Conservation (phyloP, 2,329 filamentous ascomycete species). For the Sordariomycetes sp. region DNA sequence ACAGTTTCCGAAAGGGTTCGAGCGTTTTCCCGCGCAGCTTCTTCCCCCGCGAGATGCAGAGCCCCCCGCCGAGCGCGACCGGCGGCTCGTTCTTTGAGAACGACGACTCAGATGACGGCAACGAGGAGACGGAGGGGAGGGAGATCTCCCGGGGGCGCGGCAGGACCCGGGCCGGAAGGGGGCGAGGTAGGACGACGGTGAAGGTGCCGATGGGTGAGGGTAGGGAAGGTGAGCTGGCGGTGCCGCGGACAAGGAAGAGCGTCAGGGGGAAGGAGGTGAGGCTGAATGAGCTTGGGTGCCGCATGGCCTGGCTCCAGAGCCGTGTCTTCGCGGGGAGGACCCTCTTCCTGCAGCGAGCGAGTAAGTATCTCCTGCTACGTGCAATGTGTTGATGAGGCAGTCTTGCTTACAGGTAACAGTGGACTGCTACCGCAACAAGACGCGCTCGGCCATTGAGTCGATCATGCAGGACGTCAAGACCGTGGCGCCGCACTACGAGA, state of each 20-base stretch:
- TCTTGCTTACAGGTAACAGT: slow-evolving; percentile 35
- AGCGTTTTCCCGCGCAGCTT: slow-evolving; percentile 86
- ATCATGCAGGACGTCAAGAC: slow-evolving; percentile 61
- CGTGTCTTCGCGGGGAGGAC: slow-evolving; percentile 78
- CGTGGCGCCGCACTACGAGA: slow-evolving; percentile 78
- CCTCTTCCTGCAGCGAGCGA: slow-evolving; percentile 78
- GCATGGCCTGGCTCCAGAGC: slow-evolving; percentile 95
- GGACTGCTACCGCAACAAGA: slow-evolving; percentile 90
- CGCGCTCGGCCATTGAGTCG: slow-evolving; percentile 66
- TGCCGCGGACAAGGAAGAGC: slow-evolving; percentile 59
- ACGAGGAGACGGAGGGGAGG: slow-evolving; percentile 35
- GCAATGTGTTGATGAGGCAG: background rate
- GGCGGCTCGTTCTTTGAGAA: slow-evolving; percentile 64
- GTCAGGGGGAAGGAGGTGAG: slow-evolving; percentile 73
- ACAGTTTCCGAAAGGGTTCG: slow-evolving; percentile 82
- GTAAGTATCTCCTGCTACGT: slow-evolving; percentile 43
- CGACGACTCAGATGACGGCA: slow-evolving; percentile 40
- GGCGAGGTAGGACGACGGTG: slow-evolving; percentile 28
- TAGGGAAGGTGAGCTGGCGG: slow-evolving; percentile 57
- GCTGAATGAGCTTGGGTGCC: slow-evolving; percentile 83
- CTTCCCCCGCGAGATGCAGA: slow-evolving; percentile 88
- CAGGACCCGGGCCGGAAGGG: slow-evolving; percentile 15
- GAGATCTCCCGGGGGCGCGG: slow-evolving; percentile 7
- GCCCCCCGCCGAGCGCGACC: slow-evolving; percentile 62
- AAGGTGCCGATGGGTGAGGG: slow-evolving; percentile 57